phyloP scores from a whole-genome alignment of 352 stramenopile species.

The Peronospora farinosa region DNA sequence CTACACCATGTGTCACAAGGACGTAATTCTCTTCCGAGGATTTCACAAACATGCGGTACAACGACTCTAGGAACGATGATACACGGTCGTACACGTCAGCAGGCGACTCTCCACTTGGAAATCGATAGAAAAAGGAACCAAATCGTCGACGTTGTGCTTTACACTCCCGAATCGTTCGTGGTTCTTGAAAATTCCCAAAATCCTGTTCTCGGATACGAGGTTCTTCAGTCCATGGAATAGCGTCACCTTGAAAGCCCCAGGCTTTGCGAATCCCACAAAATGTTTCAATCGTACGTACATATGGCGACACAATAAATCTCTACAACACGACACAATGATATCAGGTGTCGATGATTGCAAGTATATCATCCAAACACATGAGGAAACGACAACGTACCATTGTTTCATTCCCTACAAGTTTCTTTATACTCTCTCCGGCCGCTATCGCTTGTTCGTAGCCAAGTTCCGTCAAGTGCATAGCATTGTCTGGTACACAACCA shows the following conservation, averaged over 20 bases:
- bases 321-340: slow-evolving; percentile 13
- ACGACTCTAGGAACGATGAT: slow-evolving; percentile 83
- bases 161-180: slow-evolving; percentile 72
- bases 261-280: slow-evolving; percentile 75
- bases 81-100: slow-evolving; percentile 87
- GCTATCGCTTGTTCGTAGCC: slow-evolving; percentile 71
- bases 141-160: slow-evolving; percentile 71
- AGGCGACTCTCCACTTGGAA: slow-evolving; percentile 81
- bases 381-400: slow-evolving; percentile 38
- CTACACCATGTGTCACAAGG: slow-evolving; percentile 81
- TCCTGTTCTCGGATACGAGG: slow-evolving; percentile 86
- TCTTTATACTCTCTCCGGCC: slow-evolving; percentile 63
- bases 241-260: slow-evolving; percentile 44
- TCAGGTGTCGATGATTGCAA: too few relatives aligned
- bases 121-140: slow-evolving; percentile 86
- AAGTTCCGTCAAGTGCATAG: slow-evolving; percentile 76
- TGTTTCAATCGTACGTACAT: slow-evolving; percentile 83
- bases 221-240: slow-evolving; percentile 76
- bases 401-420: slow-evolving; percentile 67
- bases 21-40: slow-evolving; percentile 76
- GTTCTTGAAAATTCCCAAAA: slow-evolving; percentile 88
- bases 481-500: slow-evolving; percentile 67
- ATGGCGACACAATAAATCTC: slow-evolving; percentile 83
- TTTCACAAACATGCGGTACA: slow-evolving; percentile 83
- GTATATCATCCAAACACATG: not conserved